A percentile compares a stretch with the other conserved stretches of the same genome.
Conservation (phyloP, 441 rosid genomes). For the Populus tomentosa region DNA sequence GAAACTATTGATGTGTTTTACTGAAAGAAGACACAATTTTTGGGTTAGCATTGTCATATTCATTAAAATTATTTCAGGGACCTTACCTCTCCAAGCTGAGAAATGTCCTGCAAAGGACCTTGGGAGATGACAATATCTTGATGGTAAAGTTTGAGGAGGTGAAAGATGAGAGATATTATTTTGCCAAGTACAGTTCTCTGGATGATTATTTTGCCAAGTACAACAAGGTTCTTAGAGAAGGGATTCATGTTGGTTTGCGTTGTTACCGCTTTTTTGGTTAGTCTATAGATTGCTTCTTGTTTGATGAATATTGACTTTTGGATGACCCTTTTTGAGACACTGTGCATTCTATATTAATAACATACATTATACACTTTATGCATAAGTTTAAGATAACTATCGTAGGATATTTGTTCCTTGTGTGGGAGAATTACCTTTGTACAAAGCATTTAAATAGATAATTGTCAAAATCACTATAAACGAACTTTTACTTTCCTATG, state of each 20-base stretch:
- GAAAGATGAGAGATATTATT: slow-evolving; percentile 9
- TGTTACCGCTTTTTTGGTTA: slow-evolving; percentile 70
- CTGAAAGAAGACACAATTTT: too few relatives aligned
- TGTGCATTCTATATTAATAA: too few relatives aligned
- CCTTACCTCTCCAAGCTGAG: slow-evolving; percentile 38
- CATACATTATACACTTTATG: too few relatives aligned
- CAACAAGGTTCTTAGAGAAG: slow-evolving; percentile 39
- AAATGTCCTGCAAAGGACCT: slow-evolving; percentile 56
- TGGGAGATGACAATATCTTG: slow-evolving; percentile 81
- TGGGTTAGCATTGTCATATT: neutral
- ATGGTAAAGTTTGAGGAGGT: slow-evolving; percentile 48
- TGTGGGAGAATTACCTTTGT: slow-evolving; percentile 19
- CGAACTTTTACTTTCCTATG: too few relatives aligned
- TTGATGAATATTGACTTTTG: neutral
- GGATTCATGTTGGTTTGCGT: slow-evolving; percentile 62
- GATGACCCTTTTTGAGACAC: neutral
- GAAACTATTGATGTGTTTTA: too few relatives aligned
- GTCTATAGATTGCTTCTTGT: slow-evolving; percentile 12
- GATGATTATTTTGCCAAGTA: slow-evolving; percentile 18
- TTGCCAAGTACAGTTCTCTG: slow-evolving; percentile 12
- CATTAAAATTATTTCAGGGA: slow-evolving; percentile 42
- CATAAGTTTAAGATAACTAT: too few relatives aligned
- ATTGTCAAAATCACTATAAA: too few relatives aligned
- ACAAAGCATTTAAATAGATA: too few relatives aligned
- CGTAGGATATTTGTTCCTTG: slow-evolving; percentile 23